Conservation (phyloP, 371 early-diverging fungal genomes). For the Parasitella parasitica region DNA sequence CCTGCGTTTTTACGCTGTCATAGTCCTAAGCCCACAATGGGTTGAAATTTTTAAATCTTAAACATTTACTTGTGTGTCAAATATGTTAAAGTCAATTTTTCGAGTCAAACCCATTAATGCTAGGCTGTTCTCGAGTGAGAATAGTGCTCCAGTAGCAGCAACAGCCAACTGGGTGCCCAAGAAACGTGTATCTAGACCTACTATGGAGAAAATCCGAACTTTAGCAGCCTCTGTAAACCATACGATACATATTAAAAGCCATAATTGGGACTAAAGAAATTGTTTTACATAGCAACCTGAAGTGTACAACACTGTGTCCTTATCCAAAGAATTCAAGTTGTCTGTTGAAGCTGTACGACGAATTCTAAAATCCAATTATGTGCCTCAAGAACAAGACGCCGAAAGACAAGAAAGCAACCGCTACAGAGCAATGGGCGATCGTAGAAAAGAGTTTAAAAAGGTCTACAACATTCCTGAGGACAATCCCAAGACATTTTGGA, state of each 20-base stretch:
- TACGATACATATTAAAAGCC: not conserved
- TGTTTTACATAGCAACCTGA: slow-evolving; percentile 24
- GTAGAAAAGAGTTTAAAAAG: slow-evolving; percentile 18
- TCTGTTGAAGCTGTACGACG: slow-evolving; percentile 40
- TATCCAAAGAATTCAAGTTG: slow-evolving; percentile 33
- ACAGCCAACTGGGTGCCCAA: slow-evolving; percentile 26
- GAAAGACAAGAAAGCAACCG: slow-evolving; percentile 39
- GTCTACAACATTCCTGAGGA: slow-evolving; percentile 3
- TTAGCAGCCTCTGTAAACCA: slow-evolving; percentile 24
- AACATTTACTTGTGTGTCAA: too few species aligned
- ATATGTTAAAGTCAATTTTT: not conserved
- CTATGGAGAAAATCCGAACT: slow-evolving; percentile 34
- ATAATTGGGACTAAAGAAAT: not conserved
- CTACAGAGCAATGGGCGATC: slow-evolving; percentile 37
- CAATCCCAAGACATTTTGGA: not conserved
- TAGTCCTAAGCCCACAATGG: too few species aligned
- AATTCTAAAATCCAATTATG: slow-evolving; percentile 40
- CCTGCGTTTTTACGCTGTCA: too few species aligned
- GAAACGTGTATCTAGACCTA: slow-evolving; percentile 37
- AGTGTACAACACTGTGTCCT: slow-evolving; percentile 12
- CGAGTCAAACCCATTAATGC: not conserved
- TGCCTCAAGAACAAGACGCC: slow-evolving; percentile 18
- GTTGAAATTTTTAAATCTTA: too few species aligned
- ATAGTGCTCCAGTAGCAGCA: not conserved
- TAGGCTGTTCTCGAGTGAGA: not conserved